Percentiles rank a stretch among this genome's conserved stretches.
These are phyloP conservation scores for Didymella pomorum DNA, from an alignment of 2,329 filamentous ascomycete genomes.

Conservation along the genomic window DNA sequence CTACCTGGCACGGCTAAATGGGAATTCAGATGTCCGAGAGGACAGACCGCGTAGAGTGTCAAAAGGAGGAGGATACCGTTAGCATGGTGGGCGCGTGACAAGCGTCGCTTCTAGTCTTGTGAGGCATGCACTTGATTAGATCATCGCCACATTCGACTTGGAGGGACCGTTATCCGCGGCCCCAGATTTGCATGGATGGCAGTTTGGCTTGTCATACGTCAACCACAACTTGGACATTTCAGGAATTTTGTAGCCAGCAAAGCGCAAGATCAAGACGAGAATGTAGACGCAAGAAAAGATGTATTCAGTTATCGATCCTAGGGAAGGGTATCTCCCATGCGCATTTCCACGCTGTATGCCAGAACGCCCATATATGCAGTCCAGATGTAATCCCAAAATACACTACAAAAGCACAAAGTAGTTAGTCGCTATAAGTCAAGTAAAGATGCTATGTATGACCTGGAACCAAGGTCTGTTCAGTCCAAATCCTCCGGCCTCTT, in stretches of 20 bases:
- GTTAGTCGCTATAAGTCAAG: background rate
- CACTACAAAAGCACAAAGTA: background rate
- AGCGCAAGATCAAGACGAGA: background rate
- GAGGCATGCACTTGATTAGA: conserved; percentile 11
- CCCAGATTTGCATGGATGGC: background rate
- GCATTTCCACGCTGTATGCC: conserved; percentile 3
- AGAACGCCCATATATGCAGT: background rate
- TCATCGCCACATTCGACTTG: conserved; percentile 9
- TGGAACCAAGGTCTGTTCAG: conserved; percentile 22
- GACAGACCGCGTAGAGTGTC: background rate
- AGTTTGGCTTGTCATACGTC: background rate
- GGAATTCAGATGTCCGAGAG: background rate
- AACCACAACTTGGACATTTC: background rate
- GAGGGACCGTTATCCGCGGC: background rate
- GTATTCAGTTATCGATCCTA: conserved; percentile 7
- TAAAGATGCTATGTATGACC: background rate
- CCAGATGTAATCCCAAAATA: background rate
- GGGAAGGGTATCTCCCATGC: conserved; percentile 19
- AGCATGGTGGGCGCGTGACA: background rate
- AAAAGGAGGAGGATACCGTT: background rate
- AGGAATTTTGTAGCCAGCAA: background rate
- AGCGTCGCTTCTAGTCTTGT: background rate
- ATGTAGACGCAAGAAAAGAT: conserved; percentile 13
- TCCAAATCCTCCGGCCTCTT: conserved; percentile 58
- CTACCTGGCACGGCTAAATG: conserved; percentile 2